Evolutionary conservation across 345 rosid genomes (phyloP), one percentile per base, ranked within the genome.

Genomic region (Kandelia obovata): DNA sequence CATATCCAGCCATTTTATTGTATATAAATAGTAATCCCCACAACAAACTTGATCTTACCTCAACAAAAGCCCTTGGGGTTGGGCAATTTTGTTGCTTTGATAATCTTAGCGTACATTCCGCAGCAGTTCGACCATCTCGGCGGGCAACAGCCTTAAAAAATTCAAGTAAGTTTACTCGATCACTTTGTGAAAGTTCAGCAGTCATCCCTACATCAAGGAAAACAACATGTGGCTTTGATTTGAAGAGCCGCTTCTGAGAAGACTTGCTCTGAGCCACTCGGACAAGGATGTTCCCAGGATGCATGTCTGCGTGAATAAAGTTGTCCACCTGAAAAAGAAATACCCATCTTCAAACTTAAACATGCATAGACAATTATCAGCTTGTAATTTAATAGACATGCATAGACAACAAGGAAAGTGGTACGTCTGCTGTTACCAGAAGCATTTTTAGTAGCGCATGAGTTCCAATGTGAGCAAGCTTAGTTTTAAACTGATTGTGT

Each of bases 141-240:
- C 80, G 75, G 17, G 99, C 97, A 75, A 96, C 91, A 37, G 99
- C 92, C 84, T 89, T 90, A 78, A 96, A 92, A 71, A 96, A 92
- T 11, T 90, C 98, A 69, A 96, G 59, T 66, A 96, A 73, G 78
- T 92, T 96, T 68, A 86, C 81, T 53, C 92, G 73, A 66, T 92
- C 99, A 37, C 70, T 72, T 80, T 82, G 88, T 35, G 99, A 92
- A 73, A 96, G 96, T 70, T 96, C 99, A 66, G 98, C 99, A 55
- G 97, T 96, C 99, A 96, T 96, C 75, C 99, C 99, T 7, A 96
- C 99, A 73, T 96, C 99, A 66, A 96, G 87, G 87, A 96, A 96
- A 63, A 96, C 73, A 34, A 96, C 85, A 72, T 96, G 99, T 59
- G 99, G 99, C 88, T 90, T 96, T 70, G 87, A 83, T 77, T 72